phyloP scores from a whole-genome alignment of 306 rosid genomes.

The Erythrophleum fordii region DNA sequence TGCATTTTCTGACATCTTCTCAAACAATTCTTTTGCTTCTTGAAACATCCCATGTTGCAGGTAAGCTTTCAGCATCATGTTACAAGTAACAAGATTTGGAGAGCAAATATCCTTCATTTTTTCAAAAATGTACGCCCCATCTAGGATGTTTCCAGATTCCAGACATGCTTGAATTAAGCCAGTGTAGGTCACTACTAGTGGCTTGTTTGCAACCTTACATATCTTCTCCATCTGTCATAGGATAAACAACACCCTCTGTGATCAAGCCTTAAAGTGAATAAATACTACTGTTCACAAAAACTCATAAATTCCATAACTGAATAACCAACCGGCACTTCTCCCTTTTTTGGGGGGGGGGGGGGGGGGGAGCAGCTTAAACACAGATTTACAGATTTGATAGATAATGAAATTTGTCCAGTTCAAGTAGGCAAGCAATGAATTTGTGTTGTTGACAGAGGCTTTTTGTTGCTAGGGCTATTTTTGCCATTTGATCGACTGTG shows the following conservation, averaged over 20 bases:
- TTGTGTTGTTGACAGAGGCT: background rate
- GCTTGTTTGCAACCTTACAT: slow-evolving; percentile 91
- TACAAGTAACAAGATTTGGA: slow-evolving; percentile 87
- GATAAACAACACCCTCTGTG: slow-evolving; percentile 32
- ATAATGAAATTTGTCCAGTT: slow-evolving; percentile 15
- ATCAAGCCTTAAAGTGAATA: slow-evolving; percentile 32
- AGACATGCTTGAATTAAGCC: slow-evolving; percentile 92
- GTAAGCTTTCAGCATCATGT: slow-evolving; percentile 83
- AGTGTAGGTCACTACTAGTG: slow-evolving; percentile 94
- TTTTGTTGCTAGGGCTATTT: slow-evolving; percentile 4
- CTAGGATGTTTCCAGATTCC: slow-evolving; percentile 64
- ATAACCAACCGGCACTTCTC: background rate
- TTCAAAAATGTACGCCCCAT: slow-evolving; percentile 70
- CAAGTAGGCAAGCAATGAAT: background rate
- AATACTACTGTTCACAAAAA: slow-evolving; percentile 16
- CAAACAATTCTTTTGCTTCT: slow-evolving; percentile 72
- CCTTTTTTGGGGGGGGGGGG: background rate
- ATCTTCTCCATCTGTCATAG: slow-evolving; percentile 82
- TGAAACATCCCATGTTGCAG: slow-evolving; percentile 72
- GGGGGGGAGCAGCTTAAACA: too few species aligned
- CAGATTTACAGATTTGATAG: slow-evolving; percentile 3
- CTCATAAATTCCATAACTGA: slow-evolving; percentile 4
- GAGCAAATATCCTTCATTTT: slow-evolving; percentile 80
- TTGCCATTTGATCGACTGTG: slow-evolving; percentile 7
- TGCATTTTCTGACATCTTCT: slow-evolving; percentile 64